Evolutionary conservation across 1,139 yeast genomes (phyloP), one percentile per base, ranked within the genome.

Genomic region (Arxiozyma slooffiae): DNA sequence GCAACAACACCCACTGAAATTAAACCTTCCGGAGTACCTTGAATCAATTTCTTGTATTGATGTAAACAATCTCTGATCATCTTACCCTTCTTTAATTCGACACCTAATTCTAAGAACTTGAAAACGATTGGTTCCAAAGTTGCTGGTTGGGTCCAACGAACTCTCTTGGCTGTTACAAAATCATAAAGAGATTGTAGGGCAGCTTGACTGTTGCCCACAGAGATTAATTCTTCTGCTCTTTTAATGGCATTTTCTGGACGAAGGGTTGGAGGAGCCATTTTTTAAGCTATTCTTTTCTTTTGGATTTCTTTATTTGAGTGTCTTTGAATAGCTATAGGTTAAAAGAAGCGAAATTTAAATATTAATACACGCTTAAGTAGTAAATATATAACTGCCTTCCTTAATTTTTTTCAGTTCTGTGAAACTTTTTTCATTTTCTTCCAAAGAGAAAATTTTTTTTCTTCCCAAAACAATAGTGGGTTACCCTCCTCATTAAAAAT

Each of bases 161-260:
- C 84, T 69, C 95, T 81, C 74, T 86, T 88, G 57, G 96, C 85
- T 23, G 89, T 85, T 63, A 92, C 77, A 63, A 90, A 83, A 57
- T 89, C 96, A 64, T 88, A 90, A 55, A 94, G 77, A 41, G 92
- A 82, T 68, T 87, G 96, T 56, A 92, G 76, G 43, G 98, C 98
- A 48, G 96, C 95, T 57, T 85, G 85, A 45, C 79, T 73, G 72
- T 90, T 94, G 51, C 85, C 94, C 57, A 94, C 96, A 50, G 89
- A 92, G 61, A 90, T 86, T 67, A 92, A 81, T 73, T 92, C 97
- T 66, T 92, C 97, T 48, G 97, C 97, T 70, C 97, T 87, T 76
- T 85, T 86, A 60, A 86, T 78, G 60, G 86, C 89, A 69, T 86
- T 87, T 70, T 87, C 96, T 54, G 96, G 95, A 71, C 95, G 88